These are phyloP conservation scores for Alternaria solani DNA, from an alignment of 2,329 filamentous ascomycete species.

Conservation along the genomic window DNA sequence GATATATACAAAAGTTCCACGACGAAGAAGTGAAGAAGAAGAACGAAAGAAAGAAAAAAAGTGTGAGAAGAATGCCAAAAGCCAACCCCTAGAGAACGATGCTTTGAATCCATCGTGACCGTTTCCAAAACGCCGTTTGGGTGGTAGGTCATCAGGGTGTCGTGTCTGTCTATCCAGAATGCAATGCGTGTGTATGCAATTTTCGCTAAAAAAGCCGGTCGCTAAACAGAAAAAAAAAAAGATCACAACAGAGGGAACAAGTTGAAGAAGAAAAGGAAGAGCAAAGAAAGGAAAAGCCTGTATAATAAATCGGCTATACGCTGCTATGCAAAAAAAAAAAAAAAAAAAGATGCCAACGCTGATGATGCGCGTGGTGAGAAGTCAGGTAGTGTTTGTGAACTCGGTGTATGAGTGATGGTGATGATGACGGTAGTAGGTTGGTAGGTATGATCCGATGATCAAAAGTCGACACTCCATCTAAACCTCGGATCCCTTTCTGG, in stretches of 20 bases:
- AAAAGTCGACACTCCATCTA: conserved; percentile 56
- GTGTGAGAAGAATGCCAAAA: not conserved
- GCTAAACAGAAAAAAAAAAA: conserved; percentile 1
- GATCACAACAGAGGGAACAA: not conserved
- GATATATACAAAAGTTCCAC: conserved; percentile 4
- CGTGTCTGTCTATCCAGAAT: conserved; percentile 16
- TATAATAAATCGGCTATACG: not conserved
- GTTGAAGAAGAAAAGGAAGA: not conserved
- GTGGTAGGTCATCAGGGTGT: conserved; percentile 1
- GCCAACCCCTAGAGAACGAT: not conserved
- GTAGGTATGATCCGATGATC: not conserved
- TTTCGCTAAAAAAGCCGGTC: conserved; percentile 7
- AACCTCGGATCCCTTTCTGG: conserved; percentile 48
- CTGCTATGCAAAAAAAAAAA: not conserved
- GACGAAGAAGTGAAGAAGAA: not conserved
- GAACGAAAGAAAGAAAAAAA: too few relatives aligned
- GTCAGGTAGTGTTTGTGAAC: not conserved
- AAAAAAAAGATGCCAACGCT: not conserved
- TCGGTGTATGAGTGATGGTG: not conserved
- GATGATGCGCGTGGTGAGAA: conserved; percentile 1
- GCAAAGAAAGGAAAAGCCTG: not conserved
- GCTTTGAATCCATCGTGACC: not conserved
- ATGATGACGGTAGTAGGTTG: not conserved
- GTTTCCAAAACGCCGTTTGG: conserved; percentile 4
- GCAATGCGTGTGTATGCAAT: conserved; percentile 2